Evolutionary conservation across 805 yeast species (phyloP).

Genomic region (Zygotorulaspora chibaensis): DNA sequence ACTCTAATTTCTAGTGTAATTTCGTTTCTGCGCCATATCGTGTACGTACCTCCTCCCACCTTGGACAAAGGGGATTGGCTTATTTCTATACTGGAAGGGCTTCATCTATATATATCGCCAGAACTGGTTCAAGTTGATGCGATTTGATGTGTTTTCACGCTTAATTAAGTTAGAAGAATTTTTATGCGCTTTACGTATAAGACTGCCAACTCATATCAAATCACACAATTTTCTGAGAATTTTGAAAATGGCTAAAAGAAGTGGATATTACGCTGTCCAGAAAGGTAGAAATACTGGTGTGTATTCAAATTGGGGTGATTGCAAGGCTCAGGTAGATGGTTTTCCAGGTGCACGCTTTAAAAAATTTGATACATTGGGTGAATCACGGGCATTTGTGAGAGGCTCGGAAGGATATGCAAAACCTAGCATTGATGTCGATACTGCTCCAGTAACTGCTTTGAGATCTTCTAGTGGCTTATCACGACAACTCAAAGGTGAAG

Average conservation of each 20-base stretch:
- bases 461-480: conserved; percentile 4
- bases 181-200: neutral
- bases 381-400: conserved; percentile 44
- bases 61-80: too few relatives aligned
- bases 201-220: neutral
- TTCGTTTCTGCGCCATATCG: too few relatives aligned
- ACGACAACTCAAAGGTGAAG: too few relatives aligned
- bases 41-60: too few relatives aligned
- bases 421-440: neutral
- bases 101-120: too few relatives aligned
- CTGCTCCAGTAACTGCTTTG: neutral
- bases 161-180: neutral
- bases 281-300: conserved; percentile 55
- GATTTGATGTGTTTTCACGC: too few relatives aligned
- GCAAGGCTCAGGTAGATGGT: conserved; percentile 51
- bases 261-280: conserved; percentile 49
- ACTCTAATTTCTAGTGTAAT: too few relatives aligned
- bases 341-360: conserved; percentile 54
- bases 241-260: conserved; percentile 20
- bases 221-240: neutral
- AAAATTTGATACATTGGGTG: conserved; percentile 45
- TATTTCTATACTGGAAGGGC: too few relatives aligned
- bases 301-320: conserved; percentile 55
- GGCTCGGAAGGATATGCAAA: neutral
- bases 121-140: too few relatives aligned